Evolutionary conservation across 768 basidiomycete genomes (phyloP).

Genomic region (Lentinus tigrinus): DNA sequence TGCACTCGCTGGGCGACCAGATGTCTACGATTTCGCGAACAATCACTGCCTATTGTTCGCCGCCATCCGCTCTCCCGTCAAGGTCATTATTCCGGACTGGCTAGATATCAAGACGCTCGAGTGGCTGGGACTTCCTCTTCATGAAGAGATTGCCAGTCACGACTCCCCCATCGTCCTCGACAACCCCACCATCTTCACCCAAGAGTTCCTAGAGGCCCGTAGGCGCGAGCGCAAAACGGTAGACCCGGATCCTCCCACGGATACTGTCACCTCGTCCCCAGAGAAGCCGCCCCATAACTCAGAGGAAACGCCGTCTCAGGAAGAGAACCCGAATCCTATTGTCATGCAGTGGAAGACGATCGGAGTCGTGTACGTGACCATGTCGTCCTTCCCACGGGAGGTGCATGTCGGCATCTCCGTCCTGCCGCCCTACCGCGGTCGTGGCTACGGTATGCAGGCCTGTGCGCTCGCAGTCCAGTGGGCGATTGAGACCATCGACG

Average conservation of each 20-base stretch:
- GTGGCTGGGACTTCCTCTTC: not conserved
- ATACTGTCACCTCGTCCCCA: not conserved
- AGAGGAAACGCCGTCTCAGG: not conserved
- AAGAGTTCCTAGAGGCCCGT: not conserved
- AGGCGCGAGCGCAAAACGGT: not conserved
- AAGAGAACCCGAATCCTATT: not conserved
- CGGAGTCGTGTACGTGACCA: conserved; percentile 22
- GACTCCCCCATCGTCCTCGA: not conserved
- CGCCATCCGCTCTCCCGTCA: conserved; percentile 3
- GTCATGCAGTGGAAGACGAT: conserved; percentile 8
- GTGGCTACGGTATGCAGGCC: conserved; percentile 47
- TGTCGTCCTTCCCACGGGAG: conserved; percentile 35
- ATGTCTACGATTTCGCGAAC: conserved; percentile 7
- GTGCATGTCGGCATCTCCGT: conserved; percentile 58
- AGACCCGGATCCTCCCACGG: not conserved
- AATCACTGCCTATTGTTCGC: conserved; percentile 14
- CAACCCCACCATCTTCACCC: not conserved
- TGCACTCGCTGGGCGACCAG: not conserved
- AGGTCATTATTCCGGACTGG: not conserved
- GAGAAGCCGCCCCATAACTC: not conserved
- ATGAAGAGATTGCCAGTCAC: not conserved
- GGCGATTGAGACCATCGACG: conserved; percentile 45
- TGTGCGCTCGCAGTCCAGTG: conserved; percentile 43
- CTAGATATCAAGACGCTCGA: not conserved
- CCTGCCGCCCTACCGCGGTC: conserved; percentile 32